Evolutionary conservation across 2,329 filamentous ascomycete species (phyloP).

Genomic region (Arthroderma sp.): DNA sequence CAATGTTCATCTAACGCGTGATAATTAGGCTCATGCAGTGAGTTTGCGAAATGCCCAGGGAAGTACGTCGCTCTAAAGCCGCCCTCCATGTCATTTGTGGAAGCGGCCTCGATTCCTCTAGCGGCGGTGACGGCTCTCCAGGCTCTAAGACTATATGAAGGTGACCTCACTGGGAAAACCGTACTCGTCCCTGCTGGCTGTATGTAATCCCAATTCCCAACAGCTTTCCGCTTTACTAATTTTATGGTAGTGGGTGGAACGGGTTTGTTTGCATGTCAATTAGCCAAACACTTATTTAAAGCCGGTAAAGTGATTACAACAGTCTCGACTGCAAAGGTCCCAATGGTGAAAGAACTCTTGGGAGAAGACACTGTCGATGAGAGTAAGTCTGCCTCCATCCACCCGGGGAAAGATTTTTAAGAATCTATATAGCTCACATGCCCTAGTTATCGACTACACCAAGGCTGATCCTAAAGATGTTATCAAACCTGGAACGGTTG

Average conservation of each 20-base stretch:
- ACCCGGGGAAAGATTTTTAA: neutral
- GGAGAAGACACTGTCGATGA: conserved; percentile 36
- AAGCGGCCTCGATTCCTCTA: conserved; percentile 32
- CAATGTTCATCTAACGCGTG: neutral
- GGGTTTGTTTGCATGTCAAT: conserved; percentile 35
- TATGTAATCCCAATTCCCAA: conserved; percentile 8
- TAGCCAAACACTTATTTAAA: conserved; percentile 39
- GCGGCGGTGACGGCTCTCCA: conserved; percentile 35
- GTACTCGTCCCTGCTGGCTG: conserved; percentile 39
- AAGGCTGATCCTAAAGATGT: conserved; percentile 25
- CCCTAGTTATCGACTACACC: conserved; percentile 38
- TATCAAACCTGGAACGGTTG: conserved; percentile 33
- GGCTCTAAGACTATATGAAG: conserved; percentile 29
- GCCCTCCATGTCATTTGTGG: conserved; percentile 26
- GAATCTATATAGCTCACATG: neutral
- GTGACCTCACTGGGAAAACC: conserved; percentile 38
- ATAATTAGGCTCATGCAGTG: conserved; percentile 23
- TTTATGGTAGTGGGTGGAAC: conserved; percentile 30
- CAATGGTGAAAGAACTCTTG: conserved; percentile 30
- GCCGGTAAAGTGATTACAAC: conserved; percentile 38
- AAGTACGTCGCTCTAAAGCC: conserved; percentile 29
- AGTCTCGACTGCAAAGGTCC: conserved; percentile 40
- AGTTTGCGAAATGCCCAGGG: conserved; percentile 24
- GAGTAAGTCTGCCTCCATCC: conserved; percentile 9
- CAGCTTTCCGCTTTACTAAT: neutral